phyloP scores from a whole-genome alignment of 1,284 basidiomycete species.

The Sutorius eximius region DNA sequence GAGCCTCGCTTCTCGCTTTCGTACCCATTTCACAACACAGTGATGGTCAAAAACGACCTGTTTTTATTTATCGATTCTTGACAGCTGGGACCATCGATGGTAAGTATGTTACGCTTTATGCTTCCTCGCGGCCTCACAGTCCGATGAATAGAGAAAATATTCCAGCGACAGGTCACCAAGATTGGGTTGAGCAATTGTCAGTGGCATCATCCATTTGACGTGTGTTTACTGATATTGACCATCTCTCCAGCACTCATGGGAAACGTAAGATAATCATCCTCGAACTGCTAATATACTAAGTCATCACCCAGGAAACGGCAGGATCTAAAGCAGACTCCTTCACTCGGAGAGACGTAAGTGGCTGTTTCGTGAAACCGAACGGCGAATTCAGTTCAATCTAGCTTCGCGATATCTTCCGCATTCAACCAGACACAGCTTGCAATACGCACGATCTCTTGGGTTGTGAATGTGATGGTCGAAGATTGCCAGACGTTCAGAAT shows the following conservation, averaged over 20 bases:
- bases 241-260: constrained; percentile 59
- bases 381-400: constrained; percentile 31
- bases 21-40: constrained; percentile 40
- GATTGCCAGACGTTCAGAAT: constrained; percentile 21
- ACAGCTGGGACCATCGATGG: constrained; percentile 81
- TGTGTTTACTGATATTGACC: constrained; percentile 9
- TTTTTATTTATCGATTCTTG: constrained; percentile 92
- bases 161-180: constrained; percentile 95
- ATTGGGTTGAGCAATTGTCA: constrained; percentile 84
- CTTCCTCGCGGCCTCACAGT: not conserved
- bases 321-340: constrained; percentile 82
- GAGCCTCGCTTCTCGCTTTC: not conserved
- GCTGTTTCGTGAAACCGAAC: constrained; percentile 1
- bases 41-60: constrained; percentile 91
- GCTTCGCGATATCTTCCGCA: constrained; percentile 89
- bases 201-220: constrained; percentile 30
- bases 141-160: constrained; percentile 69
- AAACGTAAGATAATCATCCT: constrained; percentile 42
- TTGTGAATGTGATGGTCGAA: constrained; percentile 60
- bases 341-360: constrained; percentile 78
- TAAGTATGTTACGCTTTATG: constrained; percentile 28
- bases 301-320: constrained; percentile 38
- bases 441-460: constrained; percentile 89
- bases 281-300: constrained; percentile 8
- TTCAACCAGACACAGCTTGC: constrained; percentile 80